A percentile compares a stretch with the other conserved stretches of the same genome.
These are phyloP conservation scores for Boletus fagicola DNA, from an alignment of 768 basidiomycete species.

Conservation along the genomic window DNA sequence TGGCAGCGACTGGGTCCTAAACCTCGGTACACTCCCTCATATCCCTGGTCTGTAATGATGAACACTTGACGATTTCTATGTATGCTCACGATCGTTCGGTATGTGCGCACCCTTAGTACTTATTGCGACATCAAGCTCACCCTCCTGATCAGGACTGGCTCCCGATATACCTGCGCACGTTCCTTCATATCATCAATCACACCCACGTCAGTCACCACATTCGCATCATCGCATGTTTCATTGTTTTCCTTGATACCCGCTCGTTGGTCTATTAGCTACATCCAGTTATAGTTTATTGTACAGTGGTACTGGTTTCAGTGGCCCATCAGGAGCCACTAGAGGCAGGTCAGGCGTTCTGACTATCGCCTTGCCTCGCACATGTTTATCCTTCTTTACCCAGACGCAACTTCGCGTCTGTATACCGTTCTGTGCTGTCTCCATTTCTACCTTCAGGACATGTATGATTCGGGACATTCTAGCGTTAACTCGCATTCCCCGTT, in stretches of 20 bases:
- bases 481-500: background rate
- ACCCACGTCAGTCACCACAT: constrained; percentile 11
- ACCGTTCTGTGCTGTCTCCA: background rate
- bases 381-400: background rate
- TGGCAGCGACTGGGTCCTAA: constrained; percentile 38
- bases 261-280: constrained; percentile 8
- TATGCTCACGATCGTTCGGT: constrained; percentile 18
- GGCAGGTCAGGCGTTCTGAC: constrained; percentile 2
- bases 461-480: constrained; percentile 12
- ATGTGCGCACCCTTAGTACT: background rate
- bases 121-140: background rate
- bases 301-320: constrained; percentile 5
- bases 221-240: constrained; percentile 17
- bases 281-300: constrained; percentile 13
- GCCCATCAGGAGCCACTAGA: constrained; percentile 7
- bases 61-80: constrained; percentile 4
- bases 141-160: constrained; percentile 23
- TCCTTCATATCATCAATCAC: constrained; percentile 18
- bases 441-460: background rate
- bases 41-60: constrained; percentile 11
- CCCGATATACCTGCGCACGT: constrained; percentile 15
- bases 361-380: background rate
- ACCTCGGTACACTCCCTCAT: constrained; percentile 22
- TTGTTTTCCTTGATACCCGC: constrained; percentile 9
- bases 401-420: constrained; percentile 1